phyloP scores from a whole-genome alignment of 2,329 filamentous ascomycete species.

The Cytospora mali region DNA sequence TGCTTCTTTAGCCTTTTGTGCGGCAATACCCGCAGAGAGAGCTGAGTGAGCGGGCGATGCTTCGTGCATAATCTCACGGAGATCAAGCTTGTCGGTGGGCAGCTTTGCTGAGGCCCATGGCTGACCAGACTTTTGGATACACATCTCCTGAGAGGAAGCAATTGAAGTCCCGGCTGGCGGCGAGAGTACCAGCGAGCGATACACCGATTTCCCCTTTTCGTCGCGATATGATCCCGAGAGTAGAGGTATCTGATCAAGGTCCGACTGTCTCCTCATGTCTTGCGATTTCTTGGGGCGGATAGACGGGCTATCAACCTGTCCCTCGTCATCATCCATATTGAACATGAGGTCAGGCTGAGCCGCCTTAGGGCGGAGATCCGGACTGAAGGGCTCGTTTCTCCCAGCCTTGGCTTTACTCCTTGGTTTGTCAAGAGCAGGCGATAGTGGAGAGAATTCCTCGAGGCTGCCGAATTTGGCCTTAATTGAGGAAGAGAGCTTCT shows the following conservation, averaged over 20 bases:
- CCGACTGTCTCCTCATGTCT: constrained; percentile 28
- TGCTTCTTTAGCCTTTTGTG: constrained; percentile 49
- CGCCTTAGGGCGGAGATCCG: constrained; percentile 67
- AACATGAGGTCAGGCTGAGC: constrained; percentile 83
- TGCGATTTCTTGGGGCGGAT: constrained; percentile 34
- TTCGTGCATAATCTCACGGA: constrained; percentile 75
- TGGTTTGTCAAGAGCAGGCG: constrained; percentile 47
- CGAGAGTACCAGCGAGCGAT: constrained; percentile 17
- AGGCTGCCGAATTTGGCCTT: constrained; percentile 63
- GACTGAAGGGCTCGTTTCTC: constrained; percentile 63
- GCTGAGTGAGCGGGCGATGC: constrained; percentile 53
- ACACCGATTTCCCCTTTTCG: constrained; percentile 41
- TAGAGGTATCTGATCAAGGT: constrained; percentile 37
- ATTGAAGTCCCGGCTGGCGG: constrained; percentile 26
- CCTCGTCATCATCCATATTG: constrained; percentile 83
- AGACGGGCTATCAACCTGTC: constrained; percentile 37
- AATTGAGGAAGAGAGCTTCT: constrained; percentile 61
- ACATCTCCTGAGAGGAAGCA: constrained; percentile 17
- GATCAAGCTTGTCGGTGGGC: constrained; percentile 65
- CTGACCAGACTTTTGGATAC: constrained; percentile 35
- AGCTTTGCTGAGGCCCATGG: constrained; percentile 57
- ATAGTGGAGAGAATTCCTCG: constrained; percentile 58
- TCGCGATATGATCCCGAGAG: constrained; percentile 44
- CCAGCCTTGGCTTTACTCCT: constrained; percentile 50
- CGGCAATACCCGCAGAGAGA: constrained; percentile 56